phyloP scores from a whole-genome alignment of 2,329 filamentous ascomycete species.

The Coniochaeta sp. region DNA sequence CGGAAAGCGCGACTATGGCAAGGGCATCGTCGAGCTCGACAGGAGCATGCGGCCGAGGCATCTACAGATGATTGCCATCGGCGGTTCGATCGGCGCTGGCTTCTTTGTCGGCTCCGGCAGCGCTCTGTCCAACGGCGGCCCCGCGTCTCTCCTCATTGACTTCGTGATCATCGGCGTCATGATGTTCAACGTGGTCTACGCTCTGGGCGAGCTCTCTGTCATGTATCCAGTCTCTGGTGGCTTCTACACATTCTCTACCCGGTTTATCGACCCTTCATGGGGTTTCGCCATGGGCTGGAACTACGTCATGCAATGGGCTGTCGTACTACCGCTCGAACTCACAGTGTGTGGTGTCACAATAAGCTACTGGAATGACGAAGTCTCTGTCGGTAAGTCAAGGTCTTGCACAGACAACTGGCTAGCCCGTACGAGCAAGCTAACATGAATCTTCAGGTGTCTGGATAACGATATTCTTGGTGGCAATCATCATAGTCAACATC shows the following conservation, averaged over 20 bases:
- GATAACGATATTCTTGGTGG: conserved; percentile 44
- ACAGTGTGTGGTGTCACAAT: conserved; percentile 44
- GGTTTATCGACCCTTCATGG: conserved; percentile 56
- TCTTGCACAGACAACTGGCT: neutral
- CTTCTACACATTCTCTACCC: conserved; percentile 54
- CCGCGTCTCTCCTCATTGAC: conserved; percentile 36
- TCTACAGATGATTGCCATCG: conserved; percentile 56
- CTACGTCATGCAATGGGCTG: conserved; percentile 40
- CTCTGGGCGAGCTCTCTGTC: conserved; percentile 53
- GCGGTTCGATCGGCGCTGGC: conserved; percentile 54
- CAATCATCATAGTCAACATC: conserved; percentile 43
- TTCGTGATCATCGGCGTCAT: conserved; percentile 51
- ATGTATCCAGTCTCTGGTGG: conserved; percentile 56
- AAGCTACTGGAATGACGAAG: conserved; percentile 39
- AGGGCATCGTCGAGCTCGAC: conserved; percentile 18
- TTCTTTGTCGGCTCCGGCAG: conserved; percentile 54
- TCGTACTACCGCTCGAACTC: conserved; percentile 41
- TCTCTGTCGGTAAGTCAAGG: conserved; percentile 25
- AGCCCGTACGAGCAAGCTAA: neutral
- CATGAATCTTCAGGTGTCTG: conserved; percentile 27
- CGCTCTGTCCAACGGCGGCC: conserved; percentile 43
- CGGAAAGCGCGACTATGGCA: conserved; percentile 23
- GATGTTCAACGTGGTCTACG: conserved; percentile 55
- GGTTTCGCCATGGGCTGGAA: conserved; percentile 48
- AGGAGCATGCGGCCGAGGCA: conserved; percentile 46